Percentiles rank a stretch among this genome's conserved stretches.
Conservation (phyloP, 129 eudicot species). For the Cynara cardunculus region DNA sequence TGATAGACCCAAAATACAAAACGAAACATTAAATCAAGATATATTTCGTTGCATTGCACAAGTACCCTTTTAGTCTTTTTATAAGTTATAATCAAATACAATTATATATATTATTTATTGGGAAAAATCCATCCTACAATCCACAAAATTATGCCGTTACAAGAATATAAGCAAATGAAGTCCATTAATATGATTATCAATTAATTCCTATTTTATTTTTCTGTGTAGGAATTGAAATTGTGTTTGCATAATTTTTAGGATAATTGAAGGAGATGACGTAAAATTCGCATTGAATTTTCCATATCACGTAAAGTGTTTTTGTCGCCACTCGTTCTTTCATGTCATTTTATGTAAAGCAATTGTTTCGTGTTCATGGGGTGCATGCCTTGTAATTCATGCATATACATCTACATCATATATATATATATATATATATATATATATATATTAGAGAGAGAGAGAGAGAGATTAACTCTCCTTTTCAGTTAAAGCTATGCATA, state of each 20-base stretch:
- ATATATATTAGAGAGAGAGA: no score
- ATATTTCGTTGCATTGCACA: no score
- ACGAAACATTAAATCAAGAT: no score
- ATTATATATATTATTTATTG: no score
- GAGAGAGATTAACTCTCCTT: no score
- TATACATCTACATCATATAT: no score
- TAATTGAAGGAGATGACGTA: constrained; percentile 19
- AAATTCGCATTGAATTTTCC: constrained; percentile 14
- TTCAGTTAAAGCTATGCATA: no score
- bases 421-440: no score
- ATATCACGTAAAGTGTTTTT: constrained; percentile 6
- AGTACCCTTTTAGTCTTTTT: no score
- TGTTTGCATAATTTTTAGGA: not conserved
- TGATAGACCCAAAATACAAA: no score
- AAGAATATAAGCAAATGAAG: not conserved
- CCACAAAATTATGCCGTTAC: not conserved
- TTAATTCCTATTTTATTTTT: not conserved
- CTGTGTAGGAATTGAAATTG: not conserved
- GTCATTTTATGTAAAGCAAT: constrained; percentile 13
- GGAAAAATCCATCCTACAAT: no score
- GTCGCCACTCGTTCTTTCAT: constrained; percentile 8
- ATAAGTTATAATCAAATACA: no score
- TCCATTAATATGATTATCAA: not conserved
- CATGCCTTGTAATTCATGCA: not conserved
- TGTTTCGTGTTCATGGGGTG: not conserved